Percentiles rank a stretch among this genome's conserved stretches.
Conservation (phyloP, 2,329 filamentous ascomycete species). For the Didymella lethalis region DNA sequence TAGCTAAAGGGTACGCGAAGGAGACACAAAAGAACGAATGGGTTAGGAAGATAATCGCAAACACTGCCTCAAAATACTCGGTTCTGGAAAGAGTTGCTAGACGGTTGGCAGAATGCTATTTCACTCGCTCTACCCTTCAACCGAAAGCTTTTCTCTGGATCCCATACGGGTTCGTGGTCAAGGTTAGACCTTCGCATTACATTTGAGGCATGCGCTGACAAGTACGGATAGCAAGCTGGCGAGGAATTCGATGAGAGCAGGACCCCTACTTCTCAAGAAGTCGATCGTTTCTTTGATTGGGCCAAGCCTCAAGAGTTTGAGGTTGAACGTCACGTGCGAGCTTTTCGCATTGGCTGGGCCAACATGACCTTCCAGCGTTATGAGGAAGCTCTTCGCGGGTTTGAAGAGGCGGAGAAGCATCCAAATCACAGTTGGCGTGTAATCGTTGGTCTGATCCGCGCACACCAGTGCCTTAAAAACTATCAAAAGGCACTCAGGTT, state of each 20-base stretch:
- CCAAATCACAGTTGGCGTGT: not conserved
- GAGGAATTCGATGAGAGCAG: not conserved
- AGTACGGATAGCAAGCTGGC: not conserved
- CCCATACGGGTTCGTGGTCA: not conserved
- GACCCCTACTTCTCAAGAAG: too few relatives aligned
- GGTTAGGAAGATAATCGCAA: not conserved
- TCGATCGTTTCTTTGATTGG: too few relatives aligned
- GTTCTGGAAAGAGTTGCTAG: not conserved
- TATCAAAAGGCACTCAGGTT: not conserved
- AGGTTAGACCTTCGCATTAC: not conserved
- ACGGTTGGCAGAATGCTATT: constrained; percentile 1
- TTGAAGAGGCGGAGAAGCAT: too few relatives aligned
- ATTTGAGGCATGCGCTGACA: not conserved
- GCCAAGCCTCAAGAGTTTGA: too few relatives aligned
- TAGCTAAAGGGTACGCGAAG: not conserved
- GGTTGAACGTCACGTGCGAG: too few relatives aligned
- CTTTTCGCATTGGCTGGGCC: too few relatives aligned
- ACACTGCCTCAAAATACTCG: not conserved
- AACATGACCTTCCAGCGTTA: too few relatives aligned
- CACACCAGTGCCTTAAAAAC: not conserved
- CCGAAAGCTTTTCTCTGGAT: not conserved
- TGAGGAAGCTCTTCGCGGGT: too few relatives aligned
- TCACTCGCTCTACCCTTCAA: not conserved
- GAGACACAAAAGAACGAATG: constrained; percentile 17
- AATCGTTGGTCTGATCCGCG: not conserved